These are phyloP conservation scores for Phalaenopsis aphrodite DNA, from an alignment of 106 monocot genomes.

Conservation along the genomic window DNA sequence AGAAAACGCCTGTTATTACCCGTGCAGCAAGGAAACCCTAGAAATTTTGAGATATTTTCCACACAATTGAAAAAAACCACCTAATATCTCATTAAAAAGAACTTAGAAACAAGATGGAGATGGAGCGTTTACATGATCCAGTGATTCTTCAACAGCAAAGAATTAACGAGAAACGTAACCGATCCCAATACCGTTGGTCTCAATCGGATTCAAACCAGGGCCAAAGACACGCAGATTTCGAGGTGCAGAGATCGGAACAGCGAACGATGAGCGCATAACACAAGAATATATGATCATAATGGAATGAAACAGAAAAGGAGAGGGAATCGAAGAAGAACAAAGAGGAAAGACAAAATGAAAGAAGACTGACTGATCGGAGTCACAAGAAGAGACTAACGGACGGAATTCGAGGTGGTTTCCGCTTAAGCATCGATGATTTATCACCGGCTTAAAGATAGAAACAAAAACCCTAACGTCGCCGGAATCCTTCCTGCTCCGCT, in stretches of 20 bases:
- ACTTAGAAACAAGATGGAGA: neutral
- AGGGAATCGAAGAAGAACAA: neutral
- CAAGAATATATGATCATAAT: slow-evolving; percentile 16
- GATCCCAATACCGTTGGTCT: slow-evolving; percentile 62
- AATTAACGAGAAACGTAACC: slow-evolving; percentile 43
- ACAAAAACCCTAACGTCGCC: slow-evolving; percentile 1
- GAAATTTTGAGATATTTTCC: neutral
- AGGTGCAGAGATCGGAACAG: slow-evolving; percentile 11
- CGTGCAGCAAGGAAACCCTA: neutral
- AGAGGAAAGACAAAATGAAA: neutral
- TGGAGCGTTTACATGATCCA: slow-evolving; percentile 29
- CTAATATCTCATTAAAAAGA: slow-evolving; percentile 1
- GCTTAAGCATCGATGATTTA: slow-evolving; percentile 3
- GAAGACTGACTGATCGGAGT: neutral
- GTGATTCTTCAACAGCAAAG: neutral
- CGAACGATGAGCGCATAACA: neutral
- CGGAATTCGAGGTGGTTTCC: neutral
- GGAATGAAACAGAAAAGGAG: neutral
- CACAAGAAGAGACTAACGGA: neutral
- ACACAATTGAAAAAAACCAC: neutral
- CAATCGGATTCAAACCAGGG: slow-evolving; percentile 78
- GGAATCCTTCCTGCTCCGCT: neutral
- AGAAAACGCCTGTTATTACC: slow-evolving; percentile 1
- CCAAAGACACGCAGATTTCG: slow-evolving; percentile 57
- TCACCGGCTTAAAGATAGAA: neutral